Conservation (phyloP, 2,329 filamentous ascomycete genomes). For the Amylocarpus encephaloides region DNA sequence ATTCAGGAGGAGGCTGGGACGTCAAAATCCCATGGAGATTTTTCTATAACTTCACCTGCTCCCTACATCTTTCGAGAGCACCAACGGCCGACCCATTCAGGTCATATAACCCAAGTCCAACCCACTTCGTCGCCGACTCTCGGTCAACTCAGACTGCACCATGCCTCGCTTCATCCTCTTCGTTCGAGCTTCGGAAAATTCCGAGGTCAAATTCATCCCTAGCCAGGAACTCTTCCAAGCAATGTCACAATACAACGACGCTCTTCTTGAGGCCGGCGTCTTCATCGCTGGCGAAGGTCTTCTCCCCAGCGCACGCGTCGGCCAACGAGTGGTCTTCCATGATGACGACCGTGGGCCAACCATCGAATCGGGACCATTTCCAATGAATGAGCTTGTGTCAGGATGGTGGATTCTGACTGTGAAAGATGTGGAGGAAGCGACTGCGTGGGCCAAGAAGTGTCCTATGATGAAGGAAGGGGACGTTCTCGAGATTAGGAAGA, state of each 20-base stretch:
- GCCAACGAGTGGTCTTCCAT: constrained; percentile 1
- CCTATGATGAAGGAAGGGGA: background rate
- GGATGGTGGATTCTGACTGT: constrained; percentile 4
- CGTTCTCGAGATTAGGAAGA: constrained; percentile 4
- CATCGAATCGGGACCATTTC: constrained; percentile 1
- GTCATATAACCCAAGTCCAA: too few relatives aligned
- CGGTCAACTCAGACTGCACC: background rate
- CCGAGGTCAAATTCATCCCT: background rate
- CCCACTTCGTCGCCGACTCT: too few relatives aligned
- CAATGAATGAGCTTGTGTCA: constrained; percentile 1
- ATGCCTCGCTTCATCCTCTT: constrained; percentile 6
- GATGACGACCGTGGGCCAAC: background rate
- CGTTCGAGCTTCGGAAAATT: background rate
- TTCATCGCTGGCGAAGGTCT: constrained; percentile 1
- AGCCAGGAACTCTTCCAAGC: background rate
- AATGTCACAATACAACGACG: background rate
- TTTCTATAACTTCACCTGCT: too few relatives aligned
- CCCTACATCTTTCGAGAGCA: too few relatives aligned
- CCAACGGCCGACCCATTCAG: too few relatives aligned
- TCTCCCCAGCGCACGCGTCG: background rate
- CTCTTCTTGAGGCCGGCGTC: background rate
- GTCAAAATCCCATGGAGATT: too few relatives aligned
- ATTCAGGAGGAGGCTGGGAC: too few relatives aligned
- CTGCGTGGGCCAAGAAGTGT: constrained; percentile 1
- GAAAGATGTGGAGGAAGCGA: constrained; percentile 5